These are phyloP conservation scores for Sporothrix brasiliensis DNA, from an alignment of 2,329 filamentous ascomycete species.

Conservation along the genomic window DNA sequence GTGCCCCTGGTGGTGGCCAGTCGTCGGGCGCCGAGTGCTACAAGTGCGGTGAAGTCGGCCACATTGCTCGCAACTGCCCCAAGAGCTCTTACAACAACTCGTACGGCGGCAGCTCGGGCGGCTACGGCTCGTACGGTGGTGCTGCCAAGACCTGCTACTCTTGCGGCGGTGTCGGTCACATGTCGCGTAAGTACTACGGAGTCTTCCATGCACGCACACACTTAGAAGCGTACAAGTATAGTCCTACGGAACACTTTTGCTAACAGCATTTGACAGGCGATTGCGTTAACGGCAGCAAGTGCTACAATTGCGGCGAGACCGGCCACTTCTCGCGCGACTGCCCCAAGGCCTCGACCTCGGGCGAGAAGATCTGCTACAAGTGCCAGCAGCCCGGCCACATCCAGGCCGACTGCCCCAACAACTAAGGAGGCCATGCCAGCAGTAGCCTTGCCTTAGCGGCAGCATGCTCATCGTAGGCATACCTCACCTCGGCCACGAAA, in stretches of 20 bases:
- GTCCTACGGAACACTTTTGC: background rate
- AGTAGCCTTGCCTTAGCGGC: conserved; percentile 24
- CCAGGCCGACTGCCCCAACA: conserved; percentile 90
- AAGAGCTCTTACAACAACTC: conserved; percentile 60
- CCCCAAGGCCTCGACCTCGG: conserved; percentile 81
- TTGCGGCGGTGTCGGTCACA: conserved; percentile 94
- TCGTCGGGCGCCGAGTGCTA: conserved; percentile 76
- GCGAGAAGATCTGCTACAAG: conserved; percentile 99
- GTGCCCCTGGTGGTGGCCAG: conserved; percentile 45
- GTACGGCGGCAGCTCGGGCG: conserved; percentile 51
- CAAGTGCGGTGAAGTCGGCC: conserved; percentile 96
- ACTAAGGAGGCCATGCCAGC: conserved; percentile 47
- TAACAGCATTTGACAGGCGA: conserved; percentile 57
- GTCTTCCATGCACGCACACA: too few species aligned
- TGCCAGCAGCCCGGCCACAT: conserved; percentile 84
- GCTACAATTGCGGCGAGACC: conserved; percentile 97
- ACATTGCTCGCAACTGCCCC: conserved; percentile 91
- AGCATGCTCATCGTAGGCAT: conserved; percentile 33
- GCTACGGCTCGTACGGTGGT: conserved; percentile 42
- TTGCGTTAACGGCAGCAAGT: conserved; percentile 98
- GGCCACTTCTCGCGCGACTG: conserved; percentile 96
- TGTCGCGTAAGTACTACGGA: conserved; percentile 68
- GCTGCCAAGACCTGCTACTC: conserved; percentile 72
- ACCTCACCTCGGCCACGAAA: conserved; percentile 29
- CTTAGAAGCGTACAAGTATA: too few species aligned